Conservation (phyloP, 495 filamentous ascomycete species). For the Lentithecium fluviatile region DNA sequence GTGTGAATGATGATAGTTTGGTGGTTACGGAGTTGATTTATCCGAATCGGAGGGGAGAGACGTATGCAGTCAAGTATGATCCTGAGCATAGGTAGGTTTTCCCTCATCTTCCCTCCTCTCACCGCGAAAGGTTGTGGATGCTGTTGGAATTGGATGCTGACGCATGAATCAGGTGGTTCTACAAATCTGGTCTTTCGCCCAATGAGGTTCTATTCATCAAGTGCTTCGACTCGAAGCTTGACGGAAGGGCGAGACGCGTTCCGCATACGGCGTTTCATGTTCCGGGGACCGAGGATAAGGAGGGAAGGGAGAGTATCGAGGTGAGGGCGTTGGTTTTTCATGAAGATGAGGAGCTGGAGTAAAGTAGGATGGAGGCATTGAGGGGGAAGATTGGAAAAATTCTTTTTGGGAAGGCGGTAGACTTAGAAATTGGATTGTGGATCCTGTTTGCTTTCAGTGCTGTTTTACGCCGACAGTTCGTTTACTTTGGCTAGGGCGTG, state of each 20-base stretch:
- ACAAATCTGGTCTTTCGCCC: conserved; percentile 48
- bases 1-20: conserved; percentile 32
- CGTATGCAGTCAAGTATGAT: conserved; percentile 29
- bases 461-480: too few species aligned
- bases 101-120: too few species aligned
- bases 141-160: neutral
- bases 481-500: too few species aligned
- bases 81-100: conserved; percentile 18
- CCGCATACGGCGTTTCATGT: conserved; percentile 66
- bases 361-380: too few species aligned
- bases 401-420: too few species aligned
- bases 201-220: conserved; percentile 66
- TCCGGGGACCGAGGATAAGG: conserved; percentile 50
- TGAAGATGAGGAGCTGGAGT: conserved; percentile 48
- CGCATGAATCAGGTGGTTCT: conserved; percentile 30
- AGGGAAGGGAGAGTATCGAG: conserved; percentile 63
- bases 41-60: conserved; percentile 35
- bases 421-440: too few species aligned
- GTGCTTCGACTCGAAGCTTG: conserved; percentile 66
- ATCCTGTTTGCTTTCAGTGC: too few species aligned
- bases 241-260: conserved; percentile 52
- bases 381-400: too few species aligned
- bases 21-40: conserved; percentile 34
- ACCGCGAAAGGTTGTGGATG: neutral
- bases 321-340: conserved; percentile 59